These are phyloP conservation scores for Salicornia ramosissima DNA, from an alignment of 148 eudicot species.

Conservation along the genomic window DNA sequence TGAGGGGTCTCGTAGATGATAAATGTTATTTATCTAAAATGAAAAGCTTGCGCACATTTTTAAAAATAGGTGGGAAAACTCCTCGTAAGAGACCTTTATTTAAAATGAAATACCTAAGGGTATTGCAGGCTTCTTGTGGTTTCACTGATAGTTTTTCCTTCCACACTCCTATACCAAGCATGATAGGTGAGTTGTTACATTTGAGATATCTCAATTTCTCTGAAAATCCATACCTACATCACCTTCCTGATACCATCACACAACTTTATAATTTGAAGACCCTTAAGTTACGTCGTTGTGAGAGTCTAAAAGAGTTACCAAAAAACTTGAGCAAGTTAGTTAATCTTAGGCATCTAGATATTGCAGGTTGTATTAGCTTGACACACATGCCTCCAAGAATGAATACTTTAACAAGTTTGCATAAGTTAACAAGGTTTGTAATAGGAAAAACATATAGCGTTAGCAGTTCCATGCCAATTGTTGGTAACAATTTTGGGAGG, in stretches of 20 bases:
- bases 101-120: not conserved
- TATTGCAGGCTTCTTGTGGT: not conserved
- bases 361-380: not conserved
- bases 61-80: too few species aligned
- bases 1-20: too few species aligned
- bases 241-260: not conserved
- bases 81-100: not conserved
- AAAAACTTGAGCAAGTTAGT: not conserved
- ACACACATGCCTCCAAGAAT: not conserved
- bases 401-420: not conserved
- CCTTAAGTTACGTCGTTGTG: not conserved
- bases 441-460: not conserved
- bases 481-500: too few species aligned
- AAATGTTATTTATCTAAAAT: too few species aligned
- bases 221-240: rapidly evolving
- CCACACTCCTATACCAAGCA: not conserved
- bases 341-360: conserved; percentile 2
- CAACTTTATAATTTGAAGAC: conserved; percentile 3
- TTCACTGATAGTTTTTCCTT: rapidly evolving
- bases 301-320: not conserved
- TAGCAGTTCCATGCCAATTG: not conserved
- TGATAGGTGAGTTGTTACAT: conserved; percentile 1
- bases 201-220: conserved; percentile 15
- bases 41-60: too few species aligned
- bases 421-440: too few species aligned